These are phyloP conservation scores for Osmanthus fragrans DNA, from an alignment of 257 asterid species.

Conservation along the genomic window DNA sequence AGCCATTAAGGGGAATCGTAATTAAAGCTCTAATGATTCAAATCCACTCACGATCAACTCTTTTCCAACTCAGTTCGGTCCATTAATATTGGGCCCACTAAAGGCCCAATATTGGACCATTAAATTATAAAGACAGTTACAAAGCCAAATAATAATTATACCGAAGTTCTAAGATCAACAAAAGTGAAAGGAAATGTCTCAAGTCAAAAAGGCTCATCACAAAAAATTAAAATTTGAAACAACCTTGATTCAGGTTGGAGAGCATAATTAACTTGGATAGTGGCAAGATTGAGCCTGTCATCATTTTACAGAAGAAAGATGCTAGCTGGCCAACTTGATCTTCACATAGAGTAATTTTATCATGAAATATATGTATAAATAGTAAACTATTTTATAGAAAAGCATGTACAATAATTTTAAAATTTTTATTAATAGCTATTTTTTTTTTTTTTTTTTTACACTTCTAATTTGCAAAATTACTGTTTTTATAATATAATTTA, in stretches of 20 bases:
- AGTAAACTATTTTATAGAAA: background rate
- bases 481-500: no score
- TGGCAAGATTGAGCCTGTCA: background rate
- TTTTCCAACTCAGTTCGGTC: background rate
- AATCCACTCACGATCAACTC: background rate
- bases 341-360: background rate
- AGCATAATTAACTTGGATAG: background rate
- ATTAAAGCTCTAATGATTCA: background rate
- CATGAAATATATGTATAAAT: conserved; percentile 5
- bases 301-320: background rate
- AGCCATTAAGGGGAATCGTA: background rate
- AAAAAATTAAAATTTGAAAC: background rate
- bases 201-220: background rate
- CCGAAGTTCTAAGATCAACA: background rate
- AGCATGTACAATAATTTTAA: background rate
- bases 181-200: background rate
- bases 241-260: background rate
- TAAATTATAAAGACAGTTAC: background rate
- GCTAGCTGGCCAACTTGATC: conserved; percentile 6
- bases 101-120: no score
- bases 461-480: no score
- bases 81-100: background rate
- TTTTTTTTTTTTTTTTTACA: background rate
- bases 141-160: background rate
- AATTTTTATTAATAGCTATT: background rate